Conservation (phyloP, 2,329 filamentous ascomycete species). For the Aspergillus nomiae region DNA sequence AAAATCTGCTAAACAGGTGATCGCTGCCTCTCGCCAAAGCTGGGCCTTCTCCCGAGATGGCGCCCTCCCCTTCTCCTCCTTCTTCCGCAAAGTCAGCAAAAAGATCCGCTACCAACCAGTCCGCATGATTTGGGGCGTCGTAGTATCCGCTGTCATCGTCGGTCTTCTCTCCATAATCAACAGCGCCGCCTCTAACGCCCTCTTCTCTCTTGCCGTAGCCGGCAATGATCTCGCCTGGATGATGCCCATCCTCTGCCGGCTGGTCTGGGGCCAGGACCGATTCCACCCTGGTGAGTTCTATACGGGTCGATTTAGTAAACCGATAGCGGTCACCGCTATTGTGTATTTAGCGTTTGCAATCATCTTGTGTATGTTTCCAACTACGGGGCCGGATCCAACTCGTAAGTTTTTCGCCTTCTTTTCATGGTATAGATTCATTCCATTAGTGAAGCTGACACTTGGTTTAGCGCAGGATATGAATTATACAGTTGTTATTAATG, state of each 20-base stretch:
- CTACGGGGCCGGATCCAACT: conserved; percentile 55
- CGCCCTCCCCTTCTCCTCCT: conserved; percentile 61
- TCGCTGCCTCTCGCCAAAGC: conserved; percentile 61
- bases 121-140: conserved; percentile 58
- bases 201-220: conserved; percentile 59
- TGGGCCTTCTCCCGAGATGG: conserved; percentile 67
- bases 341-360: conserved; percentile 55
- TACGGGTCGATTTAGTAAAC: conserved; percentile 55
- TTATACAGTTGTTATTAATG: conserved; percentile 63
- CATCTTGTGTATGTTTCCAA: conserved; percentile 58
- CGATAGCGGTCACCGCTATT: conserved; percentile 57
- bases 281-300: conserved; percentile 63
- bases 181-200: conserved; percentile 57
- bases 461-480: conserved; percentile 55
- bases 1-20: conserved; percentile 37
- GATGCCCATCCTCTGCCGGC: conserved; percentile 59
- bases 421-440: conserved; percentile 6
- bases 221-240: conserved; percentile 65
- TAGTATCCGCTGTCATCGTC: conserved; percentile 53
- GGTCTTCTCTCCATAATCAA: conserved; percentile 62
- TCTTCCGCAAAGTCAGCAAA: conserved; percentile 59
- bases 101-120: conserved; percentile 60
- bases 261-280: conserved; percentile 59
- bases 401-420: conserved; percentile 31
- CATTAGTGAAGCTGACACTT: background rate